Conservation (phyloP, 1,284 basidiomycete species). For the Cutaneotrichosporon mucoides region DNA sequence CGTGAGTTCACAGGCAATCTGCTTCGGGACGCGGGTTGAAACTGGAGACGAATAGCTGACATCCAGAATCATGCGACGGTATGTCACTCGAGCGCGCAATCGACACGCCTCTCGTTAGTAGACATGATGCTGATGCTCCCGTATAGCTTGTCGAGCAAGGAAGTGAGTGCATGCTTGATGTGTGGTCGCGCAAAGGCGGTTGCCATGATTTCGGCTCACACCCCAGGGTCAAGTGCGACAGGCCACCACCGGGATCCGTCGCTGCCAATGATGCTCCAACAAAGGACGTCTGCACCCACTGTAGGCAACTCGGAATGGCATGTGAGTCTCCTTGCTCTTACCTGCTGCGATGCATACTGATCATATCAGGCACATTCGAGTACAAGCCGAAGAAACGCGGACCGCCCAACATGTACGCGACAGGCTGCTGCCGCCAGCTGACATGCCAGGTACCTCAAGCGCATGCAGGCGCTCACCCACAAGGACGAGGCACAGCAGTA, state of each 20-base stretch:
- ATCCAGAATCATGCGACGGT: conserved; percentile 43
- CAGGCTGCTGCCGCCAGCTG: neutral
- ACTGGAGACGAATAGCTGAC: too few relatives aligned
- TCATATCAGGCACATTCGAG: conserved; percentile 61
- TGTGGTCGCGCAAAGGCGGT: too few relatives aligned
- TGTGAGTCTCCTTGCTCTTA: conserved; percentile 50
- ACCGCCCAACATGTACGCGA: conserved; percentile 70
- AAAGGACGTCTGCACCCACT: conserved; percentile 55
- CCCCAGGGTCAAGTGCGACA: conserved; percentile 42
- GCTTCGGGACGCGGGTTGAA: too few relatives aligned
- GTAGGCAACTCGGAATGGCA: conserved; percentile 69
- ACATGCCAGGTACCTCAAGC: conserved; percentile 22
- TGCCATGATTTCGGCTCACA: conserved; percentile 1
- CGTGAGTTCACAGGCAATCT: conserved; percentile 27
- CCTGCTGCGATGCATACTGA: neutral
- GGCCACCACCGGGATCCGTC: conserved; percentile 33
- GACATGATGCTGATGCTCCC: conserved; percentile 5
- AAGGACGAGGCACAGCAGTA: neutral
- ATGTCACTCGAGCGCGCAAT: conserved; percentile 13
- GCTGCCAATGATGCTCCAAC: conserved; percentile 9
- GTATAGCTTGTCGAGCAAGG: conserved; percentile 40
- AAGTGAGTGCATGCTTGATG: conserved; percentile 30
- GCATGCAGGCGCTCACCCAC: conserved; percentile 19
- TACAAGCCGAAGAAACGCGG: conserved; percentile 88
- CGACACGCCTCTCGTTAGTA: neutral